Evolutionary conservation across 2,329 filamentous ascomycete species (phyloP).

Genomic region (Penicillium paneum): DNA sequence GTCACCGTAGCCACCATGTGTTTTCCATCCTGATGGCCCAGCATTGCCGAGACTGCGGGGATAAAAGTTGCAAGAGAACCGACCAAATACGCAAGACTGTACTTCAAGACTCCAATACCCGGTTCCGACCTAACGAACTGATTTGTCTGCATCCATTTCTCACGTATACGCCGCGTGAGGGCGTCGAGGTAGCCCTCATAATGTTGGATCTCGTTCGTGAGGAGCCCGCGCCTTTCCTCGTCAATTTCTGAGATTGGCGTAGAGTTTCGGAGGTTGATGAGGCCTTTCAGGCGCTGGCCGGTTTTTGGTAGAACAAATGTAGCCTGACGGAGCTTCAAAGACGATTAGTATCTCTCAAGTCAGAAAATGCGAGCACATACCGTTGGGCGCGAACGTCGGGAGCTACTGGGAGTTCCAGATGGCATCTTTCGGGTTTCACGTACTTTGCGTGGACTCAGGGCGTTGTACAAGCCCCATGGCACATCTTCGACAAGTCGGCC

Average conservation of each 20-base stretch:
- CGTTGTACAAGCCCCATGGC: slow-evolving; percentile 6
- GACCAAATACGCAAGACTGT: slow-evolving; percentile 81
- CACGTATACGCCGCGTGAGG: slow-evolving; percentile 30
- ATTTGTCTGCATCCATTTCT: slow-evolving; percentile 46
- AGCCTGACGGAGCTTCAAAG: slow-evolving; percentile 67
- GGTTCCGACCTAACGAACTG: slow-evolving; percentile 67
- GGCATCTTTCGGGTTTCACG: slow-evolving; percentile 26
- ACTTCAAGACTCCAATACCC: slow-evolving; percentile 81
- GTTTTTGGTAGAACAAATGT: slow-evolving; percentile 84
- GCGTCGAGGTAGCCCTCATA: slow-evolving; percentile 15
- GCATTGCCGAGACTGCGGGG: slow-evolving; percentile 64
- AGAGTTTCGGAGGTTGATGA: slow-evolving; percentile 69
- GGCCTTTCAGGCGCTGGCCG: slow-evolving; percentile 76
- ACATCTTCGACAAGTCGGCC: neutral
- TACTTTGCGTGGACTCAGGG: slow-evolving; percentile 8
- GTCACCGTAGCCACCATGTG: slow-evolving; percentile 91
- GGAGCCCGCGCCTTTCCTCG: slow-evolving; percentile 37
- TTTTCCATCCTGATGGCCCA: slow-evolving; percentile 85
- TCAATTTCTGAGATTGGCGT: slow-evolving; percentile 16
- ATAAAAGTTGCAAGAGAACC: slow-evolving; percentile 85
- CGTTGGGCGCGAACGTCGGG: slow-evolving; percentile 35
- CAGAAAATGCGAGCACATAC: slow-evolving; percentile 21
- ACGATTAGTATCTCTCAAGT: slow-evolving; percentile 4
- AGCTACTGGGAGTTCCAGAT: slow-evolving; percentile 31
- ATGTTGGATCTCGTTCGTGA: slow-evolving; percentile 25